Evolutionary conservation across 148 eudicot genomes (phyloP), one percentile per base, ranked within the genome.

Genomic region (Oxyria digyna): DNA sequence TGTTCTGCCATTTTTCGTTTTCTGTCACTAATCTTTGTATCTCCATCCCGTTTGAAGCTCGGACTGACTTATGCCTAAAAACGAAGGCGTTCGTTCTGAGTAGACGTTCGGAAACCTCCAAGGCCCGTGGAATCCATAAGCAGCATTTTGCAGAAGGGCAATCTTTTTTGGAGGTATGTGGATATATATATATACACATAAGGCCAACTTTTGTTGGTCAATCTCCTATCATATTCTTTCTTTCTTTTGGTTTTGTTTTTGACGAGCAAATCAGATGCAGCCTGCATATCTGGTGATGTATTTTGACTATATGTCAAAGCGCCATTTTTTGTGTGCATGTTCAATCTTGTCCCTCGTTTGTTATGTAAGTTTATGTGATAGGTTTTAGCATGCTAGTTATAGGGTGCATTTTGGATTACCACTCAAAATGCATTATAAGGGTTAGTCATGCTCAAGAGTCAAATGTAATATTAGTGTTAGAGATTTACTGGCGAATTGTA

Each of bases 231-330:
- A 27, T 31, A 59, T 26, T 29, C 35, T 29, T 57, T 29, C 13
- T 26, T 31, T 27, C 35, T 27, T 57, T 57, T 50, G 0, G 3
- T 0, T 45, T 21, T 1, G 27, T 6, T 27, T 59, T 59, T 29
- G 35, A 29, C 65, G 37, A 59, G 65, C 65, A 59, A 59, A 29
- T 55, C 63, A 55, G 33, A 55, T 55, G 63, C 26, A 55, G 32
- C n/a, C 64, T 13, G 65, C 14, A 59, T 15, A 59, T 59, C 21
- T 29, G 37, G 65, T 29, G 20, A 59, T 59, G 65, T 59, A 59
- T 13, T 59, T 59, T 29, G 65, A 59, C 37, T 3, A 59, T 59
- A 59, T n/a, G 20, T 59, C 18, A 27, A n/a, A 59, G 65, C 21
- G 65, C 65, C 65, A 59, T 2, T 59, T 59, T 59, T 59, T 59